Percentiles rank a stretch among this genome's conserved stretches.
phyloP scores from a whole-genome alignment of 2,329 filamentous ascomycete genomes.

The Pseudogymnoascus verrucosus region DNA sequence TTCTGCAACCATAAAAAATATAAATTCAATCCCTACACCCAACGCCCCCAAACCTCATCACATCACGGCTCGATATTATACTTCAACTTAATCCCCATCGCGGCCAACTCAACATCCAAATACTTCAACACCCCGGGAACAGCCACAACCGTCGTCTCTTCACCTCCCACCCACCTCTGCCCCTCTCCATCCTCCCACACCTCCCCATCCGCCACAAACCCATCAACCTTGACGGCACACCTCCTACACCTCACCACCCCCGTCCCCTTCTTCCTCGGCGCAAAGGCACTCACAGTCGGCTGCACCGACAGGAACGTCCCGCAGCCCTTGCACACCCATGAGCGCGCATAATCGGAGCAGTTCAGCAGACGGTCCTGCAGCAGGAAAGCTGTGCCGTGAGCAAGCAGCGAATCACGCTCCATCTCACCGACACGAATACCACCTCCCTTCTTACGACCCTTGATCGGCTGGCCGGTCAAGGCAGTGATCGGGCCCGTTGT shows the following conservation, averaged over 20 bases:
- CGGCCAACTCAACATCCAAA: constrained; percentile 87
- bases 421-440: constrained; percentile 99
- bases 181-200: constrained; percentile 92
- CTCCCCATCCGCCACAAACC: constrained; percentile 47
- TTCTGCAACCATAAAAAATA: neutral
- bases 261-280: constrained; percentile 56
- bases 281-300: constrained; percentile 61
- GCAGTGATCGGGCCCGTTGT: constrained; percentile 89
- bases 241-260: constrained; percentile 69
- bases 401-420: constrained; percentile 92
- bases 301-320: constrained; percentile 87
- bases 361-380: constrained; percentile 94
- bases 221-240: constrained; percentile 49
- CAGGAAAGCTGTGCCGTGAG: constrained; percentile 90
- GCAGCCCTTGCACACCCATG: constrained; percentile 83
- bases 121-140: constrained; percentile 90
- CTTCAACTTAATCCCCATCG: constrained; percentile 94
- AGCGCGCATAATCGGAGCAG: constrained; percentile 85
- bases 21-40: neutral
- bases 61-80: constrained; percentile 58
- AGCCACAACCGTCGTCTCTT: constrained; percentile 83
- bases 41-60: neutral
- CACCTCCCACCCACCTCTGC: constrained; percentile 75
- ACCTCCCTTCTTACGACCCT: constrained; percentile 90
- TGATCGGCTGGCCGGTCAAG: constrained; percentile 91